Evolutionary conservation across 108 stramenopile species (phyloP).

Genomic region (Fragilariopsis cylindrus): DNA sequence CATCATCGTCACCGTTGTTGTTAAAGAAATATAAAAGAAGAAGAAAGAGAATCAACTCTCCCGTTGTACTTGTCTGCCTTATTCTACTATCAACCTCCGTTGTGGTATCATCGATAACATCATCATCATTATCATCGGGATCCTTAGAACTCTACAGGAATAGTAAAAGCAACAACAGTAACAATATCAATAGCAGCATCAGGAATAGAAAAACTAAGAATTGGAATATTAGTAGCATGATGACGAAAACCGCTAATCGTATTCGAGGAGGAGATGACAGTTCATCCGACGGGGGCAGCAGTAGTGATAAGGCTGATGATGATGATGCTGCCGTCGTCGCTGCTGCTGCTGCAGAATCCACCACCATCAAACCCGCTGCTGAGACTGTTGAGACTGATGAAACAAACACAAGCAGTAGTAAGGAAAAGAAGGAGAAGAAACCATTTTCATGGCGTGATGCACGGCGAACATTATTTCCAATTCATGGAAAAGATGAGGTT

Average conservation of each 20-base stretch:
- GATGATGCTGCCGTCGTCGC: neutral
- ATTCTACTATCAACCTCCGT: neutral
- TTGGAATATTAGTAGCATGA: neutral
- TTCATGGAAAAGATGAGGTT: constrained; percentile 83
- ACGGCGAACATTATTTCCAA: constrained; percentile 80
- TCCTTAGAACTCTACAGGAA: neutral
- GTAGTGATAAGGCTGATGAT: too few relatives aligned
- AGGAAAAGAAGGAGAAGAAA: neutral
- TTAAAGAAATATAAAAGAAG: constrained; percentile 9
- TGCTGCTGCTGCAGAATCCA: neutral
- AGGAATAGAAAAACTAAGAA: neutral
- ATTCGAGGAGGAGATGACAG: constrained; percentile 5
- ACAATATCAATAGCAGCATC: neutral
- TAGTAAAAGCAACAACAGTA: neutral
- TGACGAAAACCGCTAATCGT: neutral
- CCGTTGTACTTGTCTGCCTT: neutral
- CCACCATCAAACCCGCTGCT: neutral
- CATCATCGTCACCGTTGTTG: neutral
- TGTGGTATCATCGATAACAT: neutral
- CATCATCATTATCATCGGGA: neutral
- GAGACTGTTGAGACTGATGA: neutral
- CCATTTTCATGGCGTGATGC: constrained; percentile 14
- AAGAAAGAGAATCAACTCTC: neutral
- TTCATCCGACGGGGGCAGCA: neutral
- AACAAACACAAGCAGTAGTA: neutral